phyloP scores from a whole-genome alignment of 129 eudicot genomes.

The Flaveria brownii region DNA sequence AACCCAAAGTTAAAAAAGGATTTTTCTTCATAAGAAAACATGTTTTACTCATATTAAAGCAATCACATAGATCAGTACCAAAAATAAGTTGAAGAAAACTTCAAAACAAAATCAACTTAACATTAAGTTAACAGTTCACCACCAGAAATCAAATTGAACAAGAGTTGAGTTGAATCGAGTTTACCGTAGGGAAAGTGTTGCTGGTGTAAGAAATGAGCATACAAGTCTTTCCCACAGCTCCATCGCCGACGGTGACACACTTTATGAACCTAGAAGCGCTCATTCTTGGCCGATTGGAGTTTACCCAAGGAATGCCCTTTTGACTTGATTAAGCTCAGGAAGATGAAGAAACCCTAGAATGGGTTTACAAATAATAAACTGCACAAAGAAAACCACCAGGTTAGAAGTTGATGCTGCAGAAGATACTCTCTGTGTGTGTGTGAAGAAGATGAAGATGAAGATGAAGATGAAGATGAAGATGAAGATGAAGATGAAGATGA shows the following conservation, averaged over 20 bases:
- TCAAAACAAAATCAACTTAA: not conserved
- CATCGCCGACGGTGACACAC: conserved; percentile 93
- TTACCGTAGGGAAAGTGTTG: conserved; percentile 88
- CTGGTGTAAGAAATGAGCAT: conserved; percentile 95
- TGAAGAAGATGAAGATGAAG: not conserved
- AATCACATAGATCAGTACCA: conserved; percentile 13
- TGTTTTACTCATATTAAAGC: not conserved
- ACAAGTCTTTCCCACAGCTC: conserved; percentile 93
- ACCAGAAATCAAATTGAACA: not conserved
- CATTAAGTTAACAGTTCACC: not conserved
- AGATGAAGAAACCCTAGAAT: conserved; percentile 30
- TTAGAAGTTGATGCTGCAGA: not conserved
- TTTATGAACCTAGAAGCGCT: conserved; percentile 83
- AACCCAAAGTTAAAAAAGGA: not conserved
- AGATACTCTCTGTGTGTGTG: not conserved
- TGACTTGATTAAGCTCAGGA: not conserved
- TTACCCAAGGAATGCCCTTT: too few species aligned
- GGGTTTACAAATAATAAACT: not conserved
- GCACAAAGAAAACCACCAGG: conserved; percentile 12
- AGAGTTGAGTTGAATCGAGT: not conserved
- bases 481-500: too few species aligned
- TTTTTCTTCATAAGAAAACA: not conserved
- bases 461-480: too few species aligned
- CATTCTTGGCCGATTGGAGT: conserved; percentile 35
- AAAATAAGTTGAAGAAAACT: not conserved